phyloP scores from a whole-genome alignment of 371 early-diverging fungal species.

The Mucor sp. region DNA sequence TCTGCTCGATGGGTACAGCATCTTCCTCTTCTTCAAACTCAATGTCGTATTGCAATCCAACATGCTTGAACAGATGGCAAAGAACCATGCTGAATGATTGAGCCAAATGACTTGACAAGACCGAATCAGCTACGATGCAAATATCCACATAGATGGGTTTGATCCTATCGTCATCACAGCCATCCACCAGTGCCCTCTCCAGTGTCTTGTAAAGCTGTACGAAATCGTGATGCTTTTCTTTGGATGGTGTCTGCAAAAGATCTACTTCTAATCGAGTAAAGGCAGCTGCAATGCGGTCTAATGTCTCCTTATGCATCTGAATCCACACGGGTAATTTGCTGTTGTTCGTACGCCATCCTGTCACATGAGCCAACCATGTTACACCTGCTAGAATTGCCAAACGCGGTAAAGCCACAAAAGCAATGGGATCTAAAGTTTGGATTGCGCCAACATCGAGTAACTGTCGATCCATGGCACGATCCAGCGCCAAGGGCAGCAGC shows the following conservation, averaged over 20 bases:
- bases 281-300: not conserved
- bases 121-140: constrained; percentile 19
- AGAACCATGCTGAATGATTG: constrained; percentile 18
- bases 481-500: constrained; percentile 24
- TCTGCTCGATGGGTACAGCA: constrained; percentile 17
- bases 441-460: constrained; percentile 7
- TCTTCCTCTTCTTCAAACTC: constrained; percentile 17
- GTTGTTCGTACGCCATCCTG: constrained; percentile 16
- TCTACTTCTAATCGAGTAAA: not conserved
- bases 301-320: not conserved
- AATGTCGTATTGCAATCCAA: constrained; percentile 12
- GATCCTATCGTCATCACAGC: not conserved
- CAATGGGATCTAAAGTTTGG: constrained; percentile 24
- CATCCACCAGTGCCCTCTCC: constrained; percentile 11
- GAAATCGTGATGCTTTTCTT: constrained; percentile 17
- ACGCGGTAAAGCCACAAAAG: constrained; percentile 32
- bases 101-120: constrained; percentile 14
- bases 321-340: constrained; percentile 14
- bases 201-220: constrained; percentile 10
- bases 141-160: constrained; percentile 18
- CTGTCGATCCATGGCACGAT: constrained; percentile 16
- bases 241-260: not conserved
- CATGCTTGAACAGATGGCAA: constrained; percentile 16
- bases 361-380: constrained; percentile 26
- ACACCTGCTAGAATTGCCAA: constrained; percentile 31